Base-by-base conservation (phyloP, 129 eudicot species). In the Ambrosia artemisiifolia region DNA sequence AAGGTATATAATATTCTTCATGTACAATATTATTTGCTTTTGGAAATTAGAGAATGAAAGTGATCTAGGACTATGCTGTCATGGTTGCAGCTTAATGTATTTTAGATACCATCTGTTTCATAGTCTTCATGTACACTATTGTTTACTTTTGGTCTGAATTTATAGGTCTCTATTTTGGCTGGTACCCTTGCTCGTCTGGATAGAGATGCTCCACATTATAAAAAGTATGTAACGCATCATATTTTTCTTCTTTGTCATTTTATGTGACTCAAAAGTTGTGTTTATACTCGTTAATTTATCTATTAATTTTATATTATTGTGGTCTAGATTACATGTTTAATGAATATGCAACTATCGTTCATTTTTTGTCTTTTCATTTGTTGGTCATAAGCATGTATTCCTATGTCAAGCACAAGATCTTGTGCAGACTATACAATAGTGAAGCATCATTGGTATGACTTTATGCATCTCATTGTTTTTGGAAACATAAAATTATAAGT, bases 121-220 rank as follows among this genome's bases (percentile, higher is more conserved):
- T 67, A 42, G 30, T 42, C 13, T 68, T 57, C 17, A 68, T 46
- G 8, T 35, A 59, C n/a, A 40, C 6, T 60, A 47, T 50, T 63
- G 34, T 57, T 70, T 34, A 47, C 40, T 28, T 63, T 35, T 30
- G 69, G 36, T 77, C 20, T 72, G 62, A 59, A 67, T 75, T 49
- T 75, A 75, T 86, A 94, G 98, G 96, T 94, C 74, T 94, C 98
- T 47, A 94, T 94, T 83, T 84, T 94, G 89, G 97, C 98, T 74
- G 97, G 98, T 35, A 94, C 98, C 32, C 79, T 94, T 69, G 98
- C 98, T 85, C 96, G 98, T 57, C 71, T 94, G 77, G 98, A 94
- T 67, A 84, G 98, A 79, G 98, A 94, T 90, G 98, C 98, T 66
- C 98, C 98, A 0, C 78, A 87, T 44, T 94, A 94, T 78, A 94